Evolutionary conservation across 2,329 filamentous ascomycete species (phyloP), one percentile per base, ranked within the genome.

Genomic region (Byssoonygena ceratinophila): DNA sequence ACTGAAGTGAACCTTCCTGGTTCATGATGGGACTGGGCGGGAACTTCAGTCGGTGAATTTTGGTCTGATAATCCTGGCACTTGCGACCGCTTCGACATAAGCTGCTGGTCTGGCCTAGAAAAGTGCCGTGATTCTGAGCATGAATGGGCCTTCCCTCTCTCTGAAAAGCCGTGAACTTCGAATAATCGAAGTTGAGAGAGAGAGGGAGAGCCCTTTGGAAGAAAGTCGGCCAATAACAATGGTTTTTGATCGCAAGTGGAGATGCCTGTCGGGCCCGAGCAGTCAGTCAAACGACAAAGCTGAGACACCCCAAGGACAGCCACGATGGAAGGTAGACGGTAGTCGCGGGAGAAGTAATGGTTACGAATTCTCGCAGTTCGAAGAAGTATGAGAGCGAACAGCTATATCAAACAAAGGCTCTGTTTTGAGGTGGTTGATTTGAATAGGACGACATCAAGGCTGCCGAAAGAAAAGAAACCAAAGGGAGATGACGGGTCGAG

Each of bases 131-230:
- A 56, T 56, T 57, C 58, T 52, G 59, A 51, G 55, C 68, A 71
- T 71, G 63, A 61, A 64, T 67, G 58, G 59, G 59, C 55, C 59
- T 64, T 63, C 64, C 64, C 66, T 68, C 67, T 67, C 65, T 65
- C 68, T 57, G 62, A 62, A 58, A 61, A 57, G 60, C 60, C 60
- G 56, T 57, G 60, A 59, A 59, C 59, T 60, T 63, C 63, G 59
- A 62, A 60, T 58, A 64, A 58, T 57, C 60, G 61, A 58, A 61
- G 50, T 46, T 64, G 67, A 68, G 67, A 69, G 67, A 68, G 66
- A 63, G 65, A 65, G 59, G 64, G 54, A 43, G 61, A 51, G 54
- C 58, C 59, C 40, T 51, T 58, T 50, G 51, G 53, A 46, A 61
- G 57, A 56, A 60, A 63, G 52, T 58, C 59, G 54, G 59, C 60